Base-by-base conservation (phyloP, 169 alveolate genomes). In the Eimeria praecox region DNA sequence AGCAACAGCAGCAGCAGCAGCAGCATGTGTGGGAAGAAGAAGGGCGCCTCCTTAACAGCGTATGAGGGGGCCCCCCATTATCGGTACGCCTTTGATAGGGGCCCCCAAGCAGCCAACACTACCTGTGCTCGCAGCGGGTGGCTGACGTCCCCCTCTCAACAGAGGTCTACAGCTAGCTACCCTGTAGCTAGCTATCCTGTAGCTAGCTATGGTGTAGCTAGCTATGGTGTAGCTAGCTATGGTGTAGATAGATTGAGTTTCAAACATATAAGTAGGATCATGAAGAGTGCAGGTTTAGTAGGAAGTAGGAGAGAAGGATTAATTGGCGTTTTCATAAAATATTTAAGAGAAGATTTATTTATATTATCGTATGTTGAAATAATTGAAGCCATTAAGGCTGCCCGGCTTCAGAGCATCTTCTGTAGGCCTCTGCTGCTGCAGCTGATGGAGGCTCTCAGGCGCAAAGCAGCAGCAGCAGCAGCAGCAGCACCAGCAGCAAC, bases 381-480 rank as follows among this genome's bases (percentile, higher is more conserved):
- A 10, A 40, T 80, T 22, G 40, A 20, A 62, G 89, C 66, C 0
- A 62, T 80, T 24, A 42, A 44, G 66, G 89, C 89, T 3, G n/a
- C 89, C 14, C 66, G 89, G 42, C 18, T 27, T 66, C 44, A 33
- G 5, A 33, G 56, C 64, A 42, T 80, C 42, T 80, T 42, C 66
- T 80, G 69, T n/a, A 62, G 89, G 69, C 89, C 62, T 12, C 64
- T 80, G 69, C 89, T 80, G 89, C 89, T 42, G 89, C 66, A 22
- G 62, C 69, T 80, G 89, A 24, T 80, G 66, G 20, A 62, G 89
- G 69, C 16, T 66, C 12, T 62, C 20, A 9, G 27, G 62, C 89
- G 56, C 56, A 49, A 5, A 49, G 56, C 56, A 22, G 89, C 69
- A 44, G 66, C n/a, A n/a, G n/a, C n/a, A n/a, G n/a, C n/a, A n/a